Percentiles rank a stretch among this genome's conserved stretches.
Conservation (phyloP, 2,329 filamentous ascomycete species). For the Epichloe uncinata region DNA sequence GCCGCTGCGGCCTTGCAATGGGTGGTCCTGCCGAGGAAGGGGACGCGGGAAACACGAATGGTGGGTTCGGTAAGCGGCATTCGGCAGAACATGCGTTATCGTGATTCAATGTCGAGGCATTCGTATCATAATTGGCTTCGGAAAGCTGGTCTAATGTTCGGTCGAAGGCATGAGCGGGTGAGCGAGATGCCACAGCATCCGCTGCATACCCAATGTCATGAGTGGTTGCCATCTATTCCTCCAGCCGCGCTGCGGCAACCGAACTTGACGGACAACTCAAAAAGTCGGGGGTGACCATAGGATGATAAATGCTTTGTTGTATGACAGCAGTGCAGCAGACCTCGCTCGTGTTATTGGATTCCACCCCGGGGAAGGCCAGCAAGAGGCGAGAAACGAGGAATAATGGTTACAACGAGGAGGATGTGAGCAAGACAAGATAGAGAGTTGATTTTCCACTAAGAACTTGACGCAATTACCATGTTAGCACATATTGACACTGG, state of each 20-base stretch:
- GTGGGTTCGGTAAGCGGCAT: conserved; percentile 44
- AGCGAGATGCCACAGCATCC: conserved; percentile 10
- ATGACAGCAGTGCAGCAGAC: neutral
- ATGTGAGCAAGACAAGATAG: neutral
- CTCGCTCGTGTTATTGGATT: neutral
- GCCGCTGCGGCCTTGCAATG: conserved; percentile 34
- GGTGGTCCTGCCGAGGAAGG: conserved; percentile 24
- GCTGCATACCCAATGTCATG: conserved; percentile 24
- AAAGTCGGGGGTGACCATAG: conserved; percentile 26
- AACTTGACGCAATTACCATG: neutral
- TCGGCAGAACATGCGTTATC: conserved; percentile 2
- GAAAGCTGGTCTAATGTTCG: conserved; percentile 6
- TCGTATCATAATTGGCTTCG: neutral
- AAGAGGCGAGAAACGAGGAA: neutral
- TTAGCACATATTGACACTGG: neutral
- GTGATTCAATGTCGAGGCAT: neutral
- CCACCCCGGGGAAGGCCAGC: neutral
- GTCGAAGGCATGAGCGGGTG: conserved; percentile 7
- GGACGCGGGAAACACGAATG: conserved; percentile 48
- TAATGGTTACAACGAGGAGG: neutral
- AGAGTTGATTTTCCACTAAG: neutral
- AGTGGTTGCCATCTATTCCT: conserved; percentile 29
- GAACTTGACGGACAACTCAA: conserved; percentile 27
- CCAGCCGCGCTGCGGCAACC: conserved; percentile 36
- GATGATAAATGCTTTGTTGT: conserved; percentile 5